A percentile compares a stretch with the other conserved stretches of the same genome.
Conservation (phyloP, 2,329 filamentous ascomycete genomes). For the Coniochaeta sp. region DNA sequence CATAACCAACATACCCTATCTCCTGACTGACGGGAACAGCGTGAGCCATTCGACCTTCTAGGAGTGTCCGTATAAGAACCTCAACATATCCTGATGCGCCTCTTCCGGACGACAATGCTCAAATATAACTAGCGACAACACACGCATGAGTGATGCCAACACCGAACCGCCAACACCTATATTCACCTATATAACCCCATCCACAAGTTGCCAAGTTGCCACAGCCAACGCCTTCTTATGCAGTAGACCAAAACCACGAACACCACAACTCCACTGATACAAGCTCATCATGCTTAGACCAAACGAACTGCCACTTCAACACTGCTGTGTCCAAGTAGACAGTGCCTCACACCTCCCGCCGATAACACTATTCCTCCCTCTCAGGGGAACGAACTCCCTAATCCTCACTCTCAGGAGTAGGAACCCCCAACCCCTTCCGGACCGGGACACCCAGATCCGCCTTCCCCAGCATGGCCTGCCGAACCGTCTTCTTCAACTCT, state of each 20-base stretch:
- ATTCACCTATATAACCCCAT: not conserved
- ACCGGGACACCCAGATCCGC: not conserved
- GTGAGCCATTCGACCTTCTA: not conserved
- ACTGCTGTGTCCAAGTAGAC: not conserved
- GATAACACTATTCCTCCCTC: not conserved
- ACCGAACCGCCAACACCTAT: not conserved
- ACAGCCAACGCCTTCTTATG: not conserved
- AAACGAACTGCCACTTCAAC: not conserved
- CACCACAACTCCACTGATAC: not conserved
- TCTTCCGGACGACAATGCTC: not conserved
- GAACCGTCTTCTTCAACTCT: constrained; percentile 19
- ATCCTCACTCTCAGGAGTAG: not conserved
- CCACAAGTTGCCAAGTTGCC: not conserved
- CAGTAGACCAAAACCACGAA: not conserved
- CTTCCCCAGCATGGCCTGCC: constrained; percentile 12
- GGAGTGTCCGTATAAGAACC: not conserved
- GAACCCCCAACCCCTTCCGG: not conserved
- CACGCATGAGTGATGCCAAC: not conserved
- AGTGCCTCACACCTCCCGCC: not conserved
- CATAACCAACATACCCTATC: not conserved
- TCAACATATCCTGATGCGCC: not conserved
- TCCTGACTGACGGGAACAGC: not conserved
- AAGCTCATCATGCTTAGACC: not conserved
- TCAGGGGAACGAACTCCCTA: not conserved
- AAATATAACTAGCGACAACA: not conserved